phyloP scores from a whole-genome alignment of 2,329 filamentous ascomycete species.

The Tolypocladium pustulatum region DNA sequence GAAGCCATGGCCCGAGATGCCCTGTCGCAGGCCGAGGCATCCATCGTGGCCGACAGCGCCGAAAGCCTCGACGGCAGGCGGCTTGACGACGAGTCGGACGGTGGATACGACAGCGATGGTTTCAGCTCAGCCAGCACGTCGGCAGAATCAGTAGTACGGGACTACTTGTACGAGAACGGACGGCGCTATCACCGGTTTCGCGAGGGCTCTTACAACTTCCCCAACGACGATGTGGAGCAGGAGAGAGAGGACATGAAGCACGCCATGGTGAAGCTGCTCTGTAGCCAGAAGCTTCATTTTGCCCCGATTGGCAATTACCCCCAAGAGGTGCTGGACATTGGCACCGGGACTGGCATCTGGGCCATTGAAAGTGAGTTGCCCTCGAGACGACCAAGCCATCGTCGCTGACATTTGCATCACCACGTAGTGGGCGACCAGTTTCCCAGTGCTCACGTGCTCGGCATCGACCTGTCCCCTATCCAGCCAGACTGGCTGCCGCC shows the following conservation, averaged over 20 bases:
- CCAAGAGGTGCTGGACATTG: constrained; percentile 44
- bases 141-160: constrained; percentile 28
- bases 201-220: constrained; percentile 45
- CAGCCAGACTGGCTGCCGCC: constrained; percentile 42
- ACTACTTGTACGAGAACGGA: constrained; percentile 48
- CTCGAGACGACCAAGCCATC: not conserved
- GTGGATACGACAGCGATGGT: constrained; percentile 26
- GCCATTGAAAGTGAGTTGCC: constrained; percentile 38
- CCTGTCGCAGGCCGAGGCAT: constrained; percentile 22
- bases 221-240: constrained; percentile 50
- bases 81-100: constrained; percentile 17
- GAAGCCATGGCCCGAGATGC: constrained; percentile 24
- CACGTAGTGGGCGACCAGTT: constrained; percentile 35
- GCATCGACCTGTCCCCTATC: constrained; percentile 36
- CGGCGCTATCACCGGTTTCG: constrained; percentile 46
- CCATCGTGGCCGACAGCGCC: constrained; percentile 23
- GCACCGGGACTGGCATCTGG: constrained; percentile 50
- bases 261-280: constrained; percentile 37
- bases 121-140: constrained; percentile 26
- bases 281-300: constrained; percentile 37
- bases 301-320: constrained; percentile 37
- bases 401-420: not conserved
- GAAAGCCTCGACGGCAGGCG: constrained; percentile 16
- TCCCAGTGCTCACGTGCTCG: constrained; percentile 30
- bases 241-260: constrained; percentile 49